Percentiles rank a stretch among this genome's conserved stretches.
Evolutionary conservation across 805 yeast genomes (phyloP).

Genomic region (Aciculoconidium aculeatum): DNA sequence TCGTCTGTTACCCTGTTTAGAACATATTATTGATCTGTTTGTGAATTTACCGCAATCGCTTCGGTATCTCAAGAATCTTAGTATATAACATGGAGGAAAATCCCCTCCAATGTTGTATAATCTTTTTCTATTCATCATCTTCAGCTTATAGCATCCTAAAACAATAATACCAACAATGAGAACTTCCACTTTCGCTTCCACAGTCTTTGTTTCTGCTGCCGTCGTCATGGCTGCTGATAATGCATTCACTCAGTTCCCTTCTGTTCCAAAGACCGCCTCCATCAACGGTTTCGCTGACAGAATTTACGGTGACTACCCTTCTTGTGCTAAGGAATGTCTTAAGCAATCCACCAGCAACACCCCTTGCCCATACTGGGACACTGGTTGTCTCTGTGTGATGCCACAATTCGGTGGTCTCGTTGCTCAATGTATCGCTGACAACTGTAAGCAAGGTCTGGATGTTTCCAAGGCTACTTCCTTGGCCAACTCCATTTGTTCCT

Average conservation of each 20-base stretch:
- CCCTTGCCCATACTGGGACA: conserved; percentile 43
- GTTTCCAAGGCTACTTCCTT: conserved; percentile 18
- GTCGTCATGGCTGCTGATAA: conserved; percentile 6
- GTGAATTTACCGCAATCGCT: too few species aligned
- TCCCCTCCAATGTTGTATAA: too few species aligned
- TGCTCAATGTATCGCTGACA: conserved; percentile 27
- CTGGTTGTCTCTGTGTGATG: conserved; percentile 42
- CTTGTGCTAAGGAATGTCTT: conserved; percentile 31
- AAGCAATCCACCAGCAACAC: conserved; percentile 26
- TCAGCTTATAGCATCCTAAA: too few species aligned
- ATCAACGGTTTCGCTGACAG: conserved; percentile 39
- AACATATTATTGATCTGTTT: too few species aligned
- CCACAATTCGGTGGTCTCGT: conserved; percentile 26
- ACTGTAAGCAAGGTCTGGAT: conserved; percentile 26
- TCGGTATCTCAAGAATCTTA: too few species aligned
- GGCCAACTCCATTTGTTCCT: conserved; percentile 28
- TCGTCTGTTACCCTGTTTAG: too few species aligned
- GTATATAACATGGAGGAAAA: too few species aligned
- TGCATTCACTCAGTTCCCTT: conserved; percentile 27
- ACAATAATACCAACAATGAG: conserved; percentile 6
- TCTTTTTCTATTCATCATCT: too few species aligned
- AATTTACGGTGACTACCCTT: conserved; percentile 27
- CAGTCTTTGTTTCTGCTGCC: conserved; percentile 4
- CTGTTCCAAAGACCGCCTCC: conserved; percentile 31
- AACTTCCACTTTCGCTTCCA: conserved; percentile 5